These are phyloP conservation scores for Pulveroboletus sp. DNA, from an alignment of 768 basidiomycete genomes.

Conservation along the genomic window DNA sequence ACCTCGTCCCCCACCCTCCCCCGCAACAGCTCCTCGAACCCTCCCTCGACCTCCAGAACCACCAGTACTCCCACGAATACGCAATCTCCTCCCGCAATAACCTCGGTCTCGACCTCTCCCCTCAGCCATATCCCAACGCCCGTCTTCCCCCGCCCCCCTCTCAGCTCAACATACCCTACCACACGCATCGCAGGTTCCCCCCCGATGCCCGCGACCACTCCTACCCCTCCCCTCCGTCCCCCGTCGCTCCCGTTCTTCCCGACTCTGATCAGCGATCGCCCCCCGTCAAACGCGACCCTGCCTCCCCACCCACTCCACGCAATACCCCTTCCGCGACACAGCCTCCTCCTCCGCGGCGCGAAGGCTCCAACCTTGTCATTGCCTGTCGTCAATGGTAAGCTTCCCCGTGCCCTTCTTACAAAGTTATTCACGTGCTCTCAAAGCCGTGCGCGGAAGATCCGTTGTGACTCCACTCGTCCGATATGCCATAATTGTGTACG, in stretches of 20 bases:
- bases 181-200: conserved; percentile 31
- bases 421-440: conserved; percentile 29
- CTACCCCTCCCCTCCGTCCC: conserved; percentile 31
- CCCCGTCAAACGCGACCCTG: conserved; percentile 43
- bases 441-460: conserved; percentile 81
- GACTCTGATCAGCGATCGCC: conserved; percentile 28
- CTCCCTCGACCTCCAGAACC: conserved; percentile 39
- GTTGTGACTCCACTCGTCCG: conserved; percentile 80
- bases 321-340: conserved; percentile 24
- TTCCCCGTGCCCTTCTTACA: conserved; percentile 27
- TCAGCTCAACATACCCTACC: conserved; percentile 19
- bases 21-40: conserved; percentile 44
- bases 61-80: conserved; percentile 39
- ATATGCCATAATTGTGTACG: conserved; percentile 79
- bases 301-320: conserved; percentile 33
- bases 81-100: conserved; percentile 43
- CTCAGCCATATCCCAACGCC: conserved; percentile 37
- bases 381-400: conserved; percentile 81
- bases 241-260: conserved; percentile 18
- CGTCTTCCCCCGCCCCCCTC: conserved; percentile 37
- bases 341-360: conserved; percentile 39
- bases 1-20: conserved; percentile 25
- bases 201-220: conserved; percentile 36
- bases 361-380: conserved; percentile 67
- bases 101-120: conserved; percentile 39